Percentiles rank a stretch among this genome's conserved stretches.
phyloP scores from a whole-genome alignment of 495 filamentous ascomycete genomes.

The Apiosordaria backusii region DNA sequence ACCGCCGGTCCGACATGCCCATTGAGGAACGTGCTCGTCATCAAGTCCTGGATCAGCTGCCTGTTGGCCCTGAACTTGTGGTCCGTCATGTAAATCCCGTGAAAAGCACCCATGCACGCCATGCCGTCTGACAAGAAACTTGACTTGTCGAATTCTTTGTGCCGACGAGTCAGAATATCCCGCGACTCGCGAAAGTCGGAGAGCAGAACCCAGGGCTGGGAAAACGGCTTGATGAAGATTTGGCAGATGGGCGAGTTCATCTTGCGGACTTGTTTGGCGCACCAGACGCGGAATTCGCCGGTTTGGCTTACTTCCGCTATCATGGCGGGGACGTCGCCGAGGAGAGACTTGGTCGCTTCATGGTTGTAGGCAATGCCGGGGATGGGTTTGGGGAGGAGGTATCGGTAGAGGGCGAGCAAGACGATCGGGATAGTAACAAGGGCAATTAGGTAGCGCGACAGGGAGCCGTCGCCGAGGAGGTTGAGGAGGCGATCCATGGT shows the following conservation, averaged over 20 bases:
- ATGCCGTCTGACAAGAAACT: conserved; percentile 27
- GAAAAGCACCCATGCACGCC: conserved; percentile 15
- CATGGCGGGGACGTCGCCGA: conserved; percentile 13
- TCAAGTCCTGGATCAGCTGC: conserved; percentile 5
- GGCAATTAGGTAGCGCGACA: neutral
- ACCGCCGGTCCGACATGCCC: neutral
- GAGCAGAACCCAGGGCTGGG: neutral
- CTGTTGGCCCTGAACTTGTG: conserved; percentile 23
- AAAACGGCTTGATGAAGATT: conserved; percentile 5
- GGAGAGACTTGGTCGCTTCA: neutral
- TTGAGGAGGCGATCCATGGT: neutral
- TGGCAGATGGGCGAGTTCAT: neutral
- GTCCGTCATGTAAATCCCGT: conserved; percentile 15
- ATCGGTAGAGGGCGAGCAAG: neutral
- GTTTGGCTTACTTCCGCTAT: neutral
- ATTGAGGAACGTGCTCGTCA: conserved; percentile 4
- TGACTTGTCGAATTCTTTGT: conserved; percentile 41
- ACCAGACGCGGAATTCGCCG: neutral
- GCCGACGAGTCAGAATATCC: conserved; percentile 40
- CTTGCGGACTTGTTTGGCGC: neutral
- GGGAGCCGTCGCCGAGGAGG: neutral
- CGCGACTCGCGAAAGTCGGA: conserved; percentile 27
- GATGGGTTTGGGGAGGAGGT: conserved; percentile 10
- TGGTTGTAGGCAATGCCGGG: conserved; percentile 13
- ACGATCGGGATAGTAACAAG: neutral